Conservation (phyloP, 768 basidiomycete genomes). For the Termitomyces sp. region DNA sequence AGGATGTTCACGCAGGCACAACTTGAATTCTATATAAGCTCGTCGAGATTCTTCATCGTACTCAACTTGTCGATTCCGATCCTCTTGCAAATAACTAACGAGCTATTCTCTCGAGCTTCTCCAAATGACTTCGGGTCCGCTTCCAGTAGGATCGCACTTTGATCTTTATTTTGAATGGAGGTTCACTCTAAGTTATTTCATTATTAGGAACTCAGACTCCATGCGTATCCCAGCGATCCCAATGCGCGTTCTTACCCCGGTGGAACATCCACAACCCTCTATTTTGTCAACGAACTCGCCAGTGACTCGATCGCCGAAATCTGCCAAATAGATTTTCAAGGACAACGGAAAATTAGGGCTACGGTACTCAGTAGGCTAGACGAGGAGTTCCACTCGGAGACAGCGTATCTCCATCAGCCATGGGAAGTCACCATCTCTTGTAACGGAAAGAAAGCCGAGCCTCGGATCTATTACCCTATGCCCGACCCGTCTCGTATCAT, state of each 20-base stretch:
- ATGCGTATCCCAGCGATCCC: background rate
- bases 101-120: background rate
- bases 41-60: background rate
- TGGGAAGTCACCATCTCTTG: conserved; percentile 4
- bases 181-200: background rate
- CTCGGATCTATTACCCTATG: conserved; percentile 1
- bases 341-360: background rate
- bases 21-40: background rate
- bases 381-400: rapidly evolving
- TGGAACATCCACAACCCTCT: background rate
- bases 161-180: background rate
- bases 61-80: background rate
- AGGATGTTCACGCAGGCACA: background rate
- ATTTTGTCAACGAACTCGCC: background rate
- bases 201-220: background rate
- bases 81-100: background rate
- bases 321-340: background rate
- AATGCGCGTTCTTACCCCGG: background rate
- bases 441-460: background rate
- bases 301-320: rapidly evolving
- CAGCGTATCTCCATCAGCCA: conserved; percentile 2
- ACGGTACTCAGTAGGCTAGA: rapidly evolving
- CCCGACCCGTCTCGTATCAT: background rate
- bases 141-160: background rate
- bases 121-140: background rate